These are phyloP conservation scores for Candida orba DNA, from an alignment of 805 yeast genomes.

Conservation along the genomic window DNA sequence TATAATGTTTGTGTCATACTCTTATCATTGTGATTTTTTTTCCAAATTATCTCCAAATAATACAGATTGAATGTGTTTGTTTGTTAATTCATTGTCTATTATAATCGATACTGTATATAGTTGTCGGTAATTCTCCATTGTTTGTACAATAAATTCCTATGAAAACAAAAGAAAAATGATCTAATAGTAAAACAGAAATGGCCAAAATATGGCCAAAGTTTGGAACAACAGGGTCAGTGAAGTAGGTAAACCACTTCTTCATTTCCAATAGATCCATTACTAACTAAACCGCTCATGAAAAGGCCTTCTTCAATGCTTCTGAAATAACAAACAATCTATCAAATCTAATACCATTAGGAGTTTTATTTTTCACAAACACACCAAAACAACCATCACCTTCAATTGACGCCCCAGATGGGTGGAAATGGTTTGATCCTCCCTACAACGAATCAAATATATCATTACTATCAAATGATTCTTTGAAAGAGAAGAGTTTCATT, in stretches of 20 bases:
- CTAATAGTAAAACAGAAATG: too few relatives aligned
- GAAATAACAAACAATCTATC: slow-evolving; percentile 14
- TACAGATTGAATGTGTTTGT: too few relatives aligned
- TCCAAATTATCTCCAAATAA: too few relatives aligned
- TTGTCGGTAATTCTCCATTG: too few relatives aligned
- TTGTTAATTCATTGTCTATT: too few relatives aligned
- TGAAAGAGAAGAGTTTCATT: slow-evolving; percentile 13
- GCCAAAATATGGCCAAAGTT: too few relatives aligned
- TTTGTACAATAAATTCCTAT: too few relatives aligned
- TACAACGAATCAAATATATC: slow-evolving; percentile 15
- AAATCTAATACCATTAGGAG: slow-evolving; percentile 40
- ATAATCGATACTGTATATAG: too few relatives aligned
- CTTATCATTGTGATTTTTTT: too few relatives aligned
- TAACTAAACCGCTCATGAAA: too few relatives aligned
- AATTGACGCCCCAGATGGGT: slow-evolving; percentile 33
- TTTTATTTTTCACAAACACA: slow-evolving; percentile 34
- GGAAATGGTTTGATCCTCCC: slow-evolving; percentile 54
- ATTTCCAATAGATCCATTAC: neutral
- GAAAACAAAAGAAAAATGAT: too few relatives aligned
- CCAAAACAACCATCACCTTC: slow-evolving; percentile 37
- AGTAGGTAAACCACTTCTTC: neutral
- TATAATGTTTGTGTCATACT: too few relatives aligned
- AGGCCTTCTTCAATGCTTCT: slow-evolving; percentile 1
- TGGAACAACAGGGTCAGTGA: neutral
- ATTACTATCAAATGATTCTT: slow-evolving; percentile 6